These are phyloP conservation scores for Magnaporthiopsis incrustans DNA, from an alignment of 2,329 filamentous ascomycete species.

Conservation along the genomic window DNA sequence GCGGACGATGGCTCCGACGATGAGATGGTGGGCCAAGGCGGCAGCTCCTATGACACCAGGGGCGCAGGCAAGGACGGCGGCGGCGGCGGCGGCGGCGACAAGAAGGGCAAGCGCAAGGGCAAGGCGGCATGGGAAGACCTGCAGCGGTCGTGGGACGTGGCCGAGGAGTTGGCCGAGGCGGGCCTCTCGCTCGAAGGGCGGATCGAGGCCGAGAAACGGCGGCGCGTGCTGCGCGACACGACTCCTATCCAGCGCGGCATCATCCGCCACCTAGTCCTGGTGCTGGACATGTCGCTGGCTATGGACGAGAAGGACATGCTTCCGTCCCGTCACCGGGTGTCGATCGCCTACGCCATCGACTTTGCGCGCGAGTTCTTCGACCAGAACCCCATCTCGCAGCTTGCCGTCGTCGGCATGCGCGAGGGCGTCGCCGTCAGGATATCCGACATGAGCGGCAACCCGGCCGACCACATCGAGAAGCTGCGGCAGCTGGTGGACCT, in stretches of 20 bases:
- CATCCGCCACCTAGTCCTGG: constrained; percentile 88
- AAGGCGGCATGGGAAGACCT: constrained; percentile 60
- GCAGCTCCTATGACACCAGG: neutral
- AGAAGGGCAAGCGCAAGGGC: constrained; percentile 17
- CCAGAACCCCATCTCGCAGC: constrained; percentile 95
- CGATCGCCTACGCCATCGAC: constrained; percentile 72
- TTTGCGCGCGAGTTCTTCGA: constrained; percentile 96
- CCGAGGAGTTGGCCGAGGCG: constrained; percentile 73
- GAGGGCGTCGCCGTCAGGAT: constrained; percentile 82
- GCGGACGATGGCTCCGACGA: constrained; percentile 57
- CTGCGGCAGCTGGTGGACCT: constrained; percentile 58
- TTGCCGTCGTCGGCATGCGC: constrained; percentile 86
- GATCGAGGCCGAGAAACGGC: constrained; percentile 74
- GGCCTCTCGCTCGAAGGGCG: constrained; percentile 68
- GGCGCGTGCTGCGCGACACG: constrained; percentile 79
- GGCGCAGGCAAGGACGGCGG: constrained; percentile 13
- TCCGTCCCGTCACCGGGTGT: constrained; percentile 77
- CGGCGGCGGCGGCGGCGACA: constrained; percentile 20
- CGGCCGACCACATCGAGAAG: constrained; percentile 74
- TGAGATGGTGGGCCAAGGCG: constrained; percentile 8
- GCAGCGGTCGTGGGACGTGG: constrained; percentile 62
- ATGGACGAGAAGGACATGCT: constrained; percentile 95
- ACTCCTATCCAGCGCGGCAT: constrained; percentile 94
- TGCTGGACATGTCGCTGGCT: constrained; percentile 85
- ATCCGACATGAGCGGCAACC: constrained; percentile 86